phyloP scores from a whole-genome alignment of 208 protist genomes.

The Strigomonas culicis region DNA sequence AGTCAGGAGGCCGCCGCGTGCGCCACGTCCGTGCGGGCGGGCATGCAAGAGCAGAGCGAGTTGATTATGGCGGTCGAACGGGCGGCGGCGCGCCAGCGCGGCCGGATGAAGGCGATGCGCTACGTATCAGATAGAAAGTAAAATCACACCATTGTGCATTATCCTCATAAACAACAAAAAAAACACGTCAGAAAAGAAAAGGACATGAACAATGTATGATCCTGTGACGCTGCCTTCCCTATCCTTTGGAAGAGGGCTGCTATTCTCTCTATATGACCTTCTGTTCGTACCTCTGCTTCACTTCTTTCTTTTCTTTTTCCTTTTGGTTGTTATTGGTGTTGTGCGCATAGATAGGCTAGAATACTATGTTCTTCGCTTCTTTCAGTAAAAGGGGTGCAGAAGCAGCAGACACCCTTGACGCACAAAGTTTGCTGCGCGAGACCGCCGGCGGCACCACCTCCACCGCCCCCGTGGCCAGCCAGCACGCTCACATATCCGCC shows the following conservation, averaged over 20 bases:
- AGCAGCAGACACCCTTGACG: neutral
- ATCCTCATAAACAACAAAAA: constrained; percentile 1
- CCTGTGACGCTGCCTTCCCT: neutral
- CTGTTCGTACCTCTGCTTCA: neutral
- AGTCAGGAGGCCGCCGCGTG: neutral
- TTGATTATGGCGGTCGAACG: neutral
- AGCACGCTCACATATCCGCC: neutral
- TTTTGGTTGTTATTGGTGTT: neutral
- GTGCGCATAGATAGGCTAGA: neutral
- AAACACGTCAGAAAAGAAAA: neutral
- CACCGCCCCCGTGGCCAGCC: neutral
- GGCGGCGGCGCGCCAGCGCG: neutral
- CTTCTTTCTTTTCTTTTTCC: constrained; percentile 8
- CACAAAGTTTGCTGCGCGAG: neutral
- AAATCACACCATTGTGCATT: neutral
- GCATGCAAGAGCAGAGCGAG: neutral
- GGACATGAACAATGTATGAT: neutral
- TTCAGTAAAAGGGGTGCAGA: neutral
- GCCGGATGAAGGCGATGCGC: constrained; percentile 1
- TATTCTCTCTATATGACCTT: too few relatives aligned
- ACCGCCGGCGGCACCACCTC: constrained; percentile 2
- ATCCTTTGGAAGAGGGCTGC: too few relatives aligned
- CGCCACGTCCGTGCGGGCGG: neutral
- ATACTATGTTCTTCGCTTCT: constrained; percentile 1
- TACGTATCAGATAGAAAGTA: neutral